Percentiles rank a stretch among this genome's conserved stretches.
phyloP scores from a whole-genome alignment of 2,329 filamentous ascomycete genomes.

The Trichophyton benhamiae region DNA sequence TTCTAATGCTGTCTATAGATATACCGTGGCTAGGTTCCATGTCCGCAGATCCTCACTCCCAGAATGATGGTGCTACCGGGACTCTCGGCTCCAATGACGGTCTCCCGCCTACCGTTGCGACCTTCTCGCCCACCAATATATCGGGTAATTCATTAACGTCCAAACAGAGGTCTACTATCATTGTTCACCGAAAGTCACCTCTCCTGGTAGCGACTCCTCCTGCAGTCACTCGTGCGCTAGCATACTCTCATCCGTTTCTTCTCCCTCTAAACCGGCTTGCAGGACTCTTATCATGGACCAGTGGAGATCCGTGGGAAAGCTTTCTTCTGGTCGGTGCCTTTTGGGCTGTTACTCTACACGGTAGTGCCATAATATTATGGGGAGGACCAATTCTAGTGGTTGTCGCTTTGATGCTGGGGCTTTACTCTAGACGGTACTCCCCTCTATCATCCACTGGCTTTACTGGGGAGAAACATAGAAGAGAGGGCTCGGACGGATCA shows the following conservation, averaged over 20 bases:
- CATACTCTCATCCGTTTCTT: slow-evolving; percentile 91
- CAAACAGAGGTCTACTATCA: slow-evolving; percentile 74
- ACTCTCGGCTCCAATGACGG: slow-evolving; percentile 20
- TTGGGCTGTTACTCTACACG: slow-evolving; percentile 78
- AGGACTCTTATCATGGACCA: slow-evolving; percentile 86
- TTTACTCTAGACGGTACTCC: slow-evolving; percentile 85
- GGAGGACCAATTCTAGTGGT: slow-evolving; percentile 77
- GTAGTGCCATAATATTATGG: slow-evolving; percentile 66
- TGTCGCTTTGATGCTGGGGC: slow-evolving; percentile 66
- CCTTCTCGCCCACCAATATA: slow-evolving; percentile 76
- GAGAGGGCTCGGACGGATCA: slow-evolving; percentile 46
- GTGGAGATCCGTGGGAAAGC: slow-evolving; percentile 89
- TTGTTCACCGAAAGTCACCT: slow-evolving; percentile 94
- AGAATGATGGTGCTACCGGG: slow-evolving; percentile 27
- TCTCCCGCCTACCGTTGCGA: slow-evolving; percentile 56
- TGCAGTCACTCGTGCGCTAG: slow-evolving; percentile 82
- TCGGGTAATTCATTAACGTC: slow-evolving; percentile 55
- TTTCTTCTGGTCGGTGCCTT: slow-evolving; percentile 76
- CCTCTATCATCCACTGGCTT: slow-evolving; percentile 77
- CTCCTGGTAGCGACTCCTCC: slow-evolving; percentile 86
- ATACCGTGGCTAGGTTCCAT: slow-evolving; percentile 45
- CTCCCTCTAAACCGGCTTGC: slow-evolving; percentile 74
- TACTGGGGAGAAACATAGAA: slow-evolving; percentile 51
- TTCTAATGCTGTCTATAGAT: slow-evolving; percentile 24
- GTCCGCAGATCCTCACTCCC: slow-evolving; percentile 32